Evolutionary conservation across 345 rosid genomes (phyloP).

Genomic region (Brassica cretica): DNA sequence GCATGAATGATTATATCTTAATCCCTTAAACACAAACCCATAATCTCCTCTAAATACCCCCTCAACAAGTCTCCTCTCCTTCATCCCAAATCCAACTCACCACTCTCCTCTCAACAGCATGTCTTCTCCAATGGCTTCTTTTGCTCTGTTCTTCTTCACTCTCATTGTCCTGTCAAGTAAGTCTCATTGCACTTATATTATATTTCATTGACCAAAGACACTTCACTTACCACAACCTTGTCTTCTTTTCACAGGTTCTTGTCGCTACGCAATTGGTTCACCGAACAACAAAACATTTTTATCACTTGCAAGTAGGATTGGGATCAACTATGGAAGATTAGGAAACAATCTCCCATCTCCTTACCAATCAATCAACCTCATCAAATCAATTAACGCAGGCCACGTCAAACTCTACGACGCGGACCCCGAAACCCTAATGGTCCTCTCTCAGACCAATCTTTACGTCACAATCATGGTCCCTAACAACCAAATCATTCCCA

Average conservation of each 20-base stretch:
- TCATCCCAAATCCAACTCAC: constrained; percentile 9
- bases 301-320: constrained; percentile 32
- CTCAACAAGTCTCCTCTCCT: constrained; percentile 14
- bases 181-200: constrained; percentile 13
- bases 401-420: constrained; percentile 67
- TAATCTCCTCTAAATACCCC: constrained; percentile 22
- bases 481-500: constrained; percentile 51
- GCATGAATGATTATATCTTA: constrained; percentile 29
- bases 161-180: constrained; percentile 36
- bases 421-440: constrained; percentile 52
- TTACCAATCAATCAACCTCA: constrained; percentile 47
- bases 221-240: not conserved
- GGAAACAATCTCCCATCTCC: constrained; percentile 60
- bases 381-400: constrained; percentile 51
- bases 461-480: constrained; percentile 64
- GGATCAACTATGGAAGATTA: constrained; percentile 39
- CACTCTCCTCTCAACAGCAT: constrained; percentile 13
- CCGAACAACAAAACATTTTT: constrained; percentile 12
- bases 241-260: constrained; percentile 21
- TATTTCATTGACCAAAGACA: not conserved
- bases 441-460: constrained; percentile 53
- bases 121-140: constrained; percentile 25
- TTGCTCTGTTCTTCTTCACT: constrained; percentile 27
- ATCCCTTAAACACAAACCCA: not conserved
- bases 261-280: constrained; percentile 14